Evolutionary conservation across 495 filamentous ascomycete genomes (phyloP).

Genomic region (Talaromyces proteolyticus): DNA sequence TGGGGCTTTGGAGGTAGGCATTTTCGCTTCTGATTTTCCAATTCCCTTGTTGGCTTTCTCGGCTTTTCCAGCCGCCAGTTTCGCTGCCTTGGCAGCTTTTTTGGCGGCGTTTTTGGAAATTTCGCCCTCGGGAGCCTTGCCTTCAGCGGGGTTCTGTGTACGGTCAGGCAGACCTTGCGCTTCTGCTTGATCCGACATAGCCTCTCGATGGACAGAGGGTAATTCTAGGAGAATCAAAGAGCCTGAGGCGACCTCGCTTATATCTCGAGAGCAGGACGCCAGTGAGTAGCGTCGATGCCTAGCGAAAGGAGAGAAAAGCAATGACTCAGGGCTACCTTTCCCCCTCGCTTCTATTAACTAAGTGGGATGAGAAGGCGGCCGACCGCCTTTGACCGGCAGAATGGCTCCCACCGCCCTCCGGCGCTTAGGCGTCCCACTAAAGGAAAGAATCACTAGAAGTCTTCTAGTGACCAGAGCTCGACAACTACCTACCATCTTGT

Average conservation of each 20-base stretch:
- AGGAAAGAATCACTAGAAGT: conserved; percentile 1
- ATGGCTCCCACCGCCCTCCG: conserved; percentile 14
- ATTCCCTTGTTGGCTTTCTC: conserved; percentile 54
- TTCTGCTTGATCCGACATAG: conserved; percentile 30
- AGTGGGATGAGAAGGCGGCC: conserved; percentile 38
- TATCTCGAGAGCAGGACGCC: not conserved
- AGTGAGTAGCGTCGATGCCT: not conserved
- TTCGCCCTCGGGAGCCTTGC: conserved; percentile 34
- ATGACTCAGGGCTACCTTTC: not conserved
- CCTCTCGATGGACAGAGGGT: not conserved
- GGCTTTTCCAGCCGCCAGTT: conserved; percentile 60
- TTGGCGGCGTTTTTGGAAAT: conserved; percentile 66
- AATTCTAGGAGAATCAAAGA: not conserved
- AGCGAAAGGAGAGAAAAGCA: not conserved
- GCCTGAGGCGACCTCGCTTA: not conserved
- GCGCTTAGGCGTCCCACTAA: conserved; percentile 5
- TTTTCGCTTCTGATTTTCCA: conserved; percentile 40
- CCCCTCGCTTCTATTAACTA: conserved; percentile 29
- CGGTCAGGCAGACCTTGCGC: conserved; percentile 34
- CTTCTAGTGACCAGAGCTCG: conserved; percentile 1
- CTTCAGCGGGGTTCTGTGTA: conserved; percentile 36
- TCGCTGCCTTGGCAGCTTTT: conserved; percentile 63
- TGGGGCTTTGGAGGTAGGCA: conserved; percentile 27
- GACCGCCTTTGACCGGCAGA: conserved; percentile 40
- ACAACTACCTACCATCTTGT: not conserved